phyloP scores from a whole-genome alignment of 2,329 filamentous ascomycete genomes.

The Dactylellina parvicollis region DNA sequence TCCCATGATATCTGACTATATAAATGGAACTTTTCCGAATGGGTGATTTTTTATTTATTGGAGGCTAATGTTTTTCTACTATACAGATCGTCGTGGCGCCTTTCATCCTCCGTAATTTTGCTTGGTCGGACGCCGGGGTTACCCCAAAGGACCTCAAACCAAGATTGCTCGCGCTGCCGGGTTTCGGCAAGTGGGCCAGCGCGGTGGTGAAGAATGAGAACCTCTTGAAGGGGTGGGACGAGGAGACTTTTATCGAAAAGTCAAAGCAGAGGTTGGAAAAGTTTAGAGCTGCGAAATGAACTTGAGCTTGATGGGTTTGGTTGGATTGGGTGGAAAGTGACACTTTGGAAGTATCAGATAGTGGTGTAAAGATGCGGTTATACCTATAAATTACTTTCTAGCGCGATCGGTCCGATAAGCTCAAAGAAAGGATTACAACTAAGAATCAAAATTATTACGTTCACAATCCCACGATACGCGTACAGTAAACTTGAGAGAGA shows the following conservation, averaged over 20 bases:
- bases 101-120: constrained; percentile 68
- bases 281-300: constrained; percentile 37
- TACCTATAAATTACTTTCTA: too few relatives aligned
- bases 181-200: constrained; percentile 74
- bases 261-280: constrained; percentile 63
- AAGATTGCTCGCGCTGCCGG: constrained; percentile 67
- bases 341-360: too few relatives aligned
- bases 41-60: constrained; percentile 54
- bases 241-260: constrained; percentile 63
- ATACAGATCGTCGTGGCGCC: constrained; percentile 72
- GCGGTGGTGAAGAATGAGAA: constrained; percentile 71
- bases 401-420: too few relatives aligned
- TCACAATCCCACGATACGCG: too few relatives aligned
- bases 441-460: too few relatives aligned
- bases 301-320: background rate
- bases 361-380: too few relatives aligned
- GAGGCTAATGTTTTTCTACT: constrained; percentile 54
- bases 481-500: too few relatives aligned
- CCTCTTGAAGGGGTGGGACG: constrained; percentile 72
- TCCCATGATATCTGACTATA: too few relatives aligned
- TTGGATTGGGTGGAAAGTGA: too few relatives aligned
- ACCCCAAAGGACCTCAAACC: constrained; percentile 65
- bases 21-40: background rate
- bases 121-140: constrained; percentile 66
- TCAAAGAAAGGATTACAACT: too few relatives aligned